Base-by-base conservation (phyloP, 1,139 yeast species). In the Petasospora fabianii region DNA sequence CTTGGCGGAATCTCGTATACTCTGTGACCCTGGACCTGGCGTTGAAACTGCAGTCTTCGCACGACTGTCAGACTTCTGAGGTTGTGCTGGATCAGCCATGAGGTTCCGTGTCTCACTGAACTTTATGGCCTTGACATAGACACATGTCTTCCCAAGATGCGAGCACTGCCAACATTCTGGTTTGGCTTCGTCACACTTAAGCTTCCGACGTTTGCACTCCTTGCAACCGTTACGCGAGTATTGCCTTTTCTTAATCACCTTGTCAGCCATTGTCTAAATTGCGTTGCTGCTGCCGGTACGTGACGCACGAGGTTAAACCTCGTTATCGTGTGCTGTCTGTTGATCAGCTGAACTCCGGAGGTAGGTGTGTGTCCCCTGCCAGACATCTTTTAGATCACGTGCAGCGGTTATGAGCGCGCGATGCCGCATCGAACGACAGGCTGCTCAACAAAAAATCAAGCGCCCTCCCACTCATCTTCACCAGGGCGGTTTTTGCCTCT, bases 211-310 rank as follows among this genome's bases (percentile, higher is more conserved):
- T 51, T 77, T 77, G 58, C 84, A 79, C 54, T 77, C 82, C 32
- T 60, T 60, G 53, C 85, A 80, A 7, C 85, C 85, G 24, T 71
- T 71, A 34, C 83, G 61, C 34, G 79, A 71, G 53, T 79, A 78
- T 46, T 49, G 46, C 14, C 55, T 40, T 46, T 51, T 50, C 43
- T 46, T 52, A 7, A 24, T 34, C 13, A 22, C 26, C 26, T 34
- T 18, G 22, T 27, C 20, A 6, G 15, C 34, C 22, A 18, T 18
- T 27, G 18, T n/a, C 17, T 6, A 12, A 10, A 6, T 24, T 8
- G 26, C 13, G 26, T 6, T 9, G 26, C 10, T 20, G 22, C 7
- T 20, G 22, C 9, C 22, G 7, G 22, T 20, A 8, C 9, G 10
- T 8, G 22, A 20, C 22, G 22, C 22, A 8, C 22, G 10, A 8